phyloP scores from a whole-genome alignment of 1,284 basidiomycete genomes.

The Meira nashicola region DNA sequence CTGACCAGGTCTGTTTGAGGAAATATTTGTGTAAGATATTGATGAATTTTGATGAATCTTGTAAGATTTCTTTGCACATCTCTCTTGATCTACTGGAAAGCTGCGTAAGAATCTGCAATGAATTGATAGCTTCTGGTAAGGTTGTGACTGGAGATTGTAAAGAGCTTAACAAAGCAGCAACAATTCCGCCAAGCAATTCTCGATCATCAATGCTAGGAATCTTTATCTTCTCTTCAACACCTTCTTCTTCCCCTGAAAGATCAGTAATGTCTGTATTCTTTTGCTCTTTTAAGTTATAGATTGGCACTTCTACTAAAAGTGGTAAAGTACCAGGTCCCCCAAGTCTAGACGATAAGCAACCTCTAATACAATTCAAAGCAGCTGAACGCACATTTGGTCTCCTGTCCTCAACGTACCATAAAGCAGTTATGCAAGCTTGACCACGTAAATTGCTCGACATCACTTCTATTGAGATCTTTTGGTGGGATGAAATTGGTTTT shows the following conservation, averaged over 20 bases:
- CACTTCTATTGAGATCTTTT: conserved; percentile 8
- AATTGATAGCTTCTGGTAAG: not conserved
- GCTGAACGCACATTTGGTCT: conserved; percentile 12
- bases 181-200: not conserved
- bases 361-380: conserved; percentile 1
- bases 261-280: not conserved
- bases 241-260: not conserved
- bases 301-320: too few relatives aligned
- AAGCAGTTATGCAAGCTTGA: conserved; percentile 3
- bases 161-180: not conserved
- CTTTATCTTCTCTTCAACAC: not conserved
- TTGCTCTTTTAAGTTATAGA: too few relatives aligned
- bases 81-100: not conserved
- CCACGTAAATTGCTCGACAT: not conserved
- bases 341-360: conserved; percentile 10
- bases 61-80: not conserved
- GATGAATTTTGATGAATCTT: not conserved
- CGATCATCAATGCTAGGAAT: not conserved
- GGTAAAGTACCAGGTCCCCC: not conserved
- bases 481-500: not conserved
- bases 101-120: not conserved
- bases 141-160: not conserved
- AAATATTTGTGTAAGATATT: not conserved
- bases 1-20: conserved; percentile 12
- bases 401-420: conserved; percentile 18